Percentiles rank a stretch among this genome's conserved stretches.
phyloP scores from a whole-genome alignment of 2,329 filamentous ascomycete genomes.

The Bipolaris gigantea region DNA sequence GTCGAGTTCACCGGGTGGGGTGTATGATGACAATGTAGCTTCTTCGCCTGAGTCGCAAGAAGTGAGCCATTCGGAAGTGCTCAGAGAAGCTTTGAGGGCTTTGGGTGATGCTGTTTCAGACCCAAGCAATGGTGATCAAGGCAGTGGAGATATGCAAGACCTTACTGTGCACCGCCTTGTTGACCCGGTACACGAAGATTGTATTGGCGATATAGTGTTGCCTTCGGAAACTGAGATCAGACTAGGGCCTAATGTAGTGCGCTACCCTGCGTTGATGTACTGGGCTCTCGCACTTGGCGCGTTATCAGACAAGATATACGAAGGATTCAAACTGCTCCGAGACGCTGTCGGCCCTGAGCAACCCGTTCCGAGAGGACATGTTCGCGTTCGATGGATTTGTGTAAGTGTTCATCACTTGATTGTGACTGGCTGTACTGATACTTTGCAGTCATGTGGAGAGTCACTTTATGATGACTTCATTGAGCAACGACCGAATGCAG shows the following conservation, averaged over 20 bases:
- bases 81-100: conserved; percentile 24
- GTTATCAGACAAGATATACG: conserved; percentile 22
- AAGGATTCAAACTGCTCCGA: conserved; percentile 25
- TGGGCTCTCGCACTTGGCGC: conserved; percentile 28
- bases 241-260: conserved; percentile 8
- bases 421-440: conserved; percentile 1
- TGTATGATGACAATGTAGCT: not conserved
- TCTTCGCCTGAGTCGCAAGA: conserved; percentile 24
- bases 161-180: conserved; percentile 18
- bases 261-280: conserved; percentile 21
- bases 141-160: not conserved
- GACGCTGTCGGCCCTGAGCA: conserved; percentile 36
- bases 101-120: conserved; percentile 12
- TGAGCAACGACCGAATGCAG: conserved; percentile 43
- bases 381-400: conserved; percentile 44
- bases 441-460: conserved; percentile 34
- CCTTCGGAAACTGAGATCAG: conserved; percentile 28
- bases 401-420: conserved; percentile 17
- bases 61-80: conserved; percentile 19
- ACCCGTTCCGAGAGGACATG: conserved; percentile 31
- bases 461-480: conserved; percentile 46
- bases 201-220: conserved; percentile 26
- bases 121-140: not conserved
- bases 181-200: conserved; percentile 13
- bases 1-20: conserved; percentile 14